A percentile compares a stretch with the other conserved stretches of the same genome.
Conservation (phyloP, 129 eudicot species). For the Deinandra increscens region DNA sequence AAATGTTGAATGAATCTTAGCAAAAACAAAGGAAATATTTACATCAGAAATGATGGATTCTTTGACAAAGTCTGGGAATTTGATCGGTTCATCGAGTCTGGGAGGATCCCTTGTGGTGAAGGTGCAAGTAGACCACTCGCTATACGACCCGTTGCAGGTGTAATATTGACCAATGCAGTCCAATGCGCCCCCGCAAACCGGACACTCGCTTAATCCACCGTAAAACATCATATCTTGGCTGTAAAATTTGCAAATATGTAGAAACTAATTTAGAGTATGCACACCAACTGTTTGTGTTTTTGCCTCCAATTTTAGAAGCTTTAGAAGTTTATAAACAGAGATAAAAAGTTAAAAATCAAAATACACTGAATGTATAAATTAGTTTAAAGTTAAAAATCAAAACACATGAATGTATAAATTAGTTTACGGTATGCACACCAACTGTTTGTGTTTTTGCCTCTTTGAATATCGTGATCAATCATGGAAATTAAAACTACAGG, state of each 20-base stretch:
- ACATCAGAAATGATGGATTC: constrained; percentile 57
- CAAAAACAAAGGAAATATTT: constrained; percentile 5
- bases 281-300: constrained; percentile 6
- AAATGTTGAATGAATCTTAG: no score
- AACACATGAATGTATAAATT: no score
- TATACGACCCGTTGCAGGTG: constrained; percentile 53
- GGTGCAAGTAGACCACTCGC: constrained; percentile 85
- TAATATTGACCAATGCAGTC: constrained; percentile 39
- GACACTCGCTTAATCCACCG: constrained; percentile 64
- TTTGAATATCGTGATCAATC: no score
- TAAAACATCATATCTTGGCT: constrained; percentile 78
- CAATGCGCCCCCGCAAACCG: constrained; percentile 52
- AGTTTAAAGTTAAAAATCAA: no score
- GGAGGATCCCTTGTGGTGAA: constrained; percentile 56
- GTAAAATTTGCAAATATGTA: background rate
- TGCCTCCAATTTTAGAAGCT: no score
- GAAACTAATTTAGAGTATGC: no score
- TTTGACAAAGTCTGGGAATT: constrained; percentile 53
- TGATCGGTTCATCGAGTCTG: constrained; percentile 44
- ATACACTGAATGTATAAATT: no score
- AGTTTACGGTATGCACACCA: no score
- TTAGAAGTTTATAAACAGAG: no score
- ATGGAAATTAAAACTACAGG: no score
- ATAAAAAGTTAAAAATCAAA: no score
- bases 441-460: no score